Conservation (phyloP, 2,329 filamentous ascomycete genomes). For the Sporothrix pseudoabietina region DNA sequence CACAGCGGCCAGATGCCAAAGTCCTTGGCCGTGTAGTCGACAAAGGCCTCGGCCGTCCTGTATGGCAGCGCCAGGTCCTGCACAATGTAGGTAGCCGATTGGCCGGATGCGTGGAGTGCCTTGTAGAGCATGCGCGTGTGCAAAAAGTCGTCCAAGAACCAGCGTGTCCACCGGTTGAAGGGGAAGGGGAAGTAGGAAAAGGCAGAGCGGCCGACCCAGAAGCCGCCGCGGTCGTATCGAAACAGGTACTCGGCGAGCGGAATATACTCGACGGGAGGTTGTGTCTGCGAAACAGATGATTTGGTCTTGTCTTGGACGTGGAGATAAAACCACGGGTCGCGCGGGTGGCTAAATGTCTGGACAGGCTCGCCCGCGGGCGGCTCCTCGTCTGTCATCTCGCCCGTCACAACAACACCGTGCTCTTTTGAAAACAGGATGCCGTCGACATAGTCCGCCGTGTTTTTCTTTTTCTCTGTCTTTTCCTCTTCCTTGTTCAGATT, state of each 20-base stretch:
- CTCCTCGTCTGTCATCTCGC: conserved; percentile 59
- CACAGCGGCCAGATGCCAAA: conserved; percentile 63
- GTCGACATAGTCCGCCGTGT: conserved; percentile 65
- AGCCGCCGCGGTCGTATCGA: conserved; percentile 73
- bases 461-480: too few species aligned
- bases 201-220: conserved; percentile 69
- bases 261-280: conserved; percentile 54
- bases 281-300: not conserved
- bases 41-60: conserved; percentile 53
- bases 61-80: conserved; percentile 67
- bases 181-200: conserved; percentile 69
- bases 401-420: conserved; percentile 68
- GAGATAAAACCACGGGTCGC: conserved; percentile 77
- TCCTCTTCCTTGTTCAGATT: not conserved
- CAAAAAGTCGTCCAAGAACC: conserved; percentile 71
- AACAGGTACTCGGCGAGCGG: conserved; percentile 74
- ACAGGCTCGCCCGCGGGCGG: conserved; percentile 42
- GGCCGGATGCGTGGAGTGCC: conserved; percentile 67
- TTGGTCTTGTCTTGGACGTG: conserved; percentile 59
- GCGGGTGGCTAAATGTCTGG: conserved; percentile 60
- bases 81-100: conserved; percentile 65
- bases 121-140: conserved; percentile 76
- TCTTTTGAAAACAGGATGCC: conserved; percentile 66
- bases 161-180: conserved; percentile 66
- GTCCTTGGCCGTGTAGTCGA: conserved; percentile 56